These are phyloP conservation scores for Calonectria henricotiae DNA, from an alignment of 2,329 filamentous ascomycete genomes.

Conservation along the genomic window DNA sequence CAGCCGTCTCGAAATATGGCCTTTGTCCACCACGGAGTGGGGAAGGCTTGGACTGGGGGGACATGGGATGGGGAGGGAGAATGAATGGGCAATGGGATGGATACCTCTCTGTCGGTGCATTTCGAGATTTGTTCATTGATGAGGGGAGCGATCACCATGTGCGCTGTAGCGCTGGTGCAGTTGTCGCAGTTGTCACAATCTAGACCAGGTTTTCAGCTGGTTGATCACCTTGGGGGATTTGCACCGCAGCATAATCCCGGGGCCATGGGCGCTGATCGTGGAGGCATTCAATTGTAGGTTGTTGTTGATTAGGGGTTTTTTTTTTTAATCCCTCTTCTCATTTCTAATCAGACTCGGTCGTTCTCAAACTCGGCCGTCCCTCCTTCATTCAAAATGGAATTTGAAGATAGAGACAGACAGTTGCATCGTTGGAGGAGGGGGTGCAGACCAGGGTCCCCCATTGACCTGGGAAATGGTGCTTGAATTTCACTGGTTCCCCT, in stretches of 20 bases:
- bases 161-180: constrained; percentile 1
- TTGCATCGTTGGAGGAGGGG: constrained; percentile 23
- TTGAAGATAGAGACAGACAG: constrained; percentile 25
- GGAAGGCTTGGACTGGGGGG: constrained; percentile 25
- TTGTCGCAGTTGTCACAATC: not conserved
- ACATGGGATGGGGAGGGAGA: constrained; percentile 12
- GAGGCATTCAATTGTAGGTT: constrained; percentile 18
- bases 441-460: constrained; percentile 13
- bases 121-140: not conserved
- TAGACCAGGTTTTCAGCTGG: constrained; percentile 2
- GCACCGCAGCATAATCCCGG: constrained; percentile 6
- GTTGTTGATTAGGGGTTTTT: constrained; percentile 19
- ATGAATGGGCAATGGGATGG: constrained; percentile 9
- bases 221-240: constrained; percentile 25
- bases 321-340: constrained; percentile 16
- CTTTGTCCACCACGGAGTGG: constrained; percentile 22
- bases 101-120: constrained; percentile 1
- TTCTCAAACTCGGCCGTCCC: not conserved
- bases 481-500: constrained; percentile 24
- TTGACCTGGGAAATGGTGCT: constrained; percentile 15
- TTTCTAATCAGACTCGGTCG: constrained; percentile 7
- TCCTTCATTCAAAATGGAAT: constrained; percentile 31
- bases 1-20: constrained; percentile 32
- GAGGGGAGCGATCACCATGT: not conserved
- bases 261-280: constrained; percentile 9